These are phyloP conservation scores for Lactifluus piperatus DNA, from an alignment of 768 basidiomycete genomes.

Conservation along the genomic window DNA sequence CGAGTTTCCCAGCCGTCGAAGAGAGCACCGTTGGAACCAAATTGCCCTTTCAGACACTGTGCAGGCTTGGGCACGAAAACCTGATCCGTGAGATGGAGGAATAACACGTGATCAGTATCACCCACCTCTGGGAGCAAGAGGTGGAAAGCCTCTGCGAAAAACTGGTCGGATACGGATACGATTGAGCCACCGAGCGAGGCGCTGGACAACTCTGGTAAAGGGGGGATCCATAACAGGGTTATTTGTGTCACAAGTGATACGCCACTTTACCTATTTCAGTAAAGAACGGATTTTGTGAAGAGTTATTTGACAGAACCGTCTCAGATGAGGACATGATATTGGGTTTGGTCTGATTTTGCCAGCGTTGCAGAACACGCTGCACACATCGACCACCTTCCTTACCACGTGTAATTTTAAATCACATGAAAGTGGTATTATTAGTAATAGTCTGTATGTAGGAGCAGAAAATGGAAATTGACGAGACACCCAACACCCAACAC, in stretches of 20 bases:
- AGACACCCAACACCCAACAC: too few species aligned
- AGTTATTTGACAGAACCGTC: neutral
- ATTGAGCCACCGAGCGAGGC: slow-evolving; percentile 73
- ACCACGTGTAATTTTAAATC: slow-evolving; percentile 10
- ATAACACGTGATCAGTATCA: slow-evolving; percentile 24
- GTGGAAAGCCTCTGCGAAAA: slow-evolving; percentile 84
- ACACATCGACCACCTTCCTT: neutral
- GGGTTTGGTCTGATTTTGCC: too few species aligned
- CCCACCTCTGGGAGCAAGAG: slow-evolving; percentile 79
- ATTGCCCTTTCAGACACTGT: slow-evolving; percentile 87
- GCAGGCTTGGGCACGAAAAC: slow-evolving; percentile 49
- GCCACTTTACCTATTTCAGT: slow-evolving; percentile 40
- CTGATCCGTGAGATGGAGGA: neutral
- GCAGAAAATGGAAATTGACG: too few species aligned
- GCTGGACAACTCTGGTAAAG: slow-evolving; percentile 74
- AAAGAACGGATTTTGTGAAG: slow-evolving; percentile 31
- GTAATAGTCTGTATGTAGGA: too few species aligned
- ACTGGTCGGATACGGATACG: slow-evolving; percentile 82
- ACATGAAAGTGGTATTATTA: slow-evolving; percentile 21
- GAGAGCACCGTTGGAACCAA: slow-evolving; percentile 90
- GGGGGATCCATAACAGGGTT: neutral
- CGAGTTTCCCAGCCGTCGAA: slow-evolving; percentile 93
- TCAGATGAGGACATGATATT: neutral
- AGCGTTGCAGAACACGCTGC: too few species aligned
- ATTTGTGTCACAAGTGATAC: neutral